Evolutionary conservation across 1,139 yeast species (phyloP).

Genomic region (Pichia sp.): DNA sequence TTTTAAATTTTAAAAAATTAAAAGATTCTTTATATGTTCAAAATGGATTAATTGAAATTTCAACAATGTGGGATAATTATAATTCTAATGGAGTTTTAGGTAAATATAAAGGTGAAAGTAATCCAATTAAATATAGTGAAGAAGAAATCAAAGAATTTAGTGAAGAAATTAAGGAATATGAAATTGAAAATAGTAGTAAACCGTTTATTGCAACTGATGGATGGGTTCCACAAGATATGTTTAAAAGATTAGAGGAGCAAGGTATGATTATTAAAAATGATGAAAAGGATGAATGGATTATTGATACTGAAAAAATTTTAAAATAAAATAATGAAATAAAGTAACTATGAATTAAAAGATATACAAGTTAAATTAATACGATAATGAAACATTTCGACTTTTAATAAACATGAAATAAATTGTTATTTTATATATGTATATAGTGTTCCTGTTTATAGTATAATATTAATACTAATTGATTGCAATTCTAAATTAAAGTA

Average conservation of each 20-base stretch:
- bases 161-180: constrained; percentile 57
- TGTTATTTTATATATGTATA: too few relatives aligned
- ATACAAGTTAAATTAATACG: too few relatives aligned
- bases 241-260: constrained; percentile 58
- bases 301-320: constrained; percentile 25
- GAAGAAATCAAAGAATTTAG: constrained; percentile 47
- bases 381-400: too few relatives aligned
- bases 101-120: constrained; percentile 32
- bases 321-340: constrained; percentile 3
- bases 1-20: constrained; percentile 55
- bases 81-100: constrained; percentile 56
- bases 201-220: constrained; percentile 93
- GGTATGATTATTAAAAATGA: constrained; percentile 48
- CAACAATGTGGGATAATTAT: constrained; percentile 69
- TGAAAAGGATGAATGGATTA: constrained; percentile 23
- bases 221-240: constrained; percentile 94
- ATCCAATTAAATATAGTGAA: constrained; percentile 59
- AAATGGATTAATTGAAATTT: constrained; percentile 64
- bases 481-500: too few relatives aligned
- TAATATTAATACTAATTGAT: too few relatives aligned
- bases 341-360: too few relatives aligned
- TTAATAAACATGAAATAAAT: too few relatives aligned
- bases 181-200: constrained; percentile 55
- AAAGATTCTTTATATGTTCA: constrained; percentile 63
- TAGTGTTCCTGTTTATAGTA: too few relatives aligned